Base-by-base conservation (phyloP, 176 grass and related monocot species). In the Rhipidocladum racemiflorum region DNA sequence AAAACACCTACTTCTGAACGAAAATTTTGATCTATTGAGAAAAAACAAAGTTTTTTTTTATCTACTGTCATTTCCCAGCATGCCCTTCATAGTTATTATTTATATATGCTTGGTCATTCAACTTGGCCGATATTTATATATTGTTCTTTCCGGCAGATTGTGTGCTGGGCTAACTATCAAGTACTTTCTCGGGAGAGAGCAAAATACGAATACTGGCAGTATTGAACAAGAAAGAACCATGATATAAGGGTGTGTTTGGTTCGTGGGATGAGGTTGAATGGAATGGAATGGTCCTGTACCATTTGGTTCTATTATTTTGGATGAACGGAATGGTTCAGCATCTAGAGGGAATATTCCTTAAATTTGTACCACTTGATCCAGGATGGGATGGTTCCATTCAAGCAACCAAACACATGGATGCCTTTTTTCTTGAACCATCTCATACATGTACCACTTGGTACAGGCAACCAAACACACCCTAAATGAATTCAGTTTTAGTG, bases 41-140 rank as follows among this genome's bases (percentile, higher is more conserved):
- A 76, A 63, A 2, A 2, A 24, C 61, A 32, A 5, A 39, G 39
- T 48, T 69, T 77, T 16, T 10, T 18, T 15, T 10, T 59, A 1
- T 2, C 2, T 25, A 9, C 4, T 80, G 16, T 30, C 48, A 48
- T 84, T 84, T 74, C 87, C 20, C 35, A 55, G 79, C 28, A 68
- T 39, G 57, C 69, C n/a, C 39, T 46, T n/a, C 1, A 8, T 49
- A 14, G 24, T 12, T 39, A 44, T 30, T 40, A 45, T 57, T 34
- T 61, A 35, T 65, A 7, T 77, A 32, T n/a, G 21, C 34, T 30
- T 11, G 2, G 9, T 50, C 0, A 7, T 82, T 61, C 35, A 55
- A n/a, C 39, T 72, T 65, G 0, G 11, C 20, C 0, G 9, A 29
- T 46, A 45, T 80, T 71, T 23, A 28, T 54, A 6, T 28, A 62